Conservation (phyloP, 306 rosid species). For the Medicago arabica region DNA sequence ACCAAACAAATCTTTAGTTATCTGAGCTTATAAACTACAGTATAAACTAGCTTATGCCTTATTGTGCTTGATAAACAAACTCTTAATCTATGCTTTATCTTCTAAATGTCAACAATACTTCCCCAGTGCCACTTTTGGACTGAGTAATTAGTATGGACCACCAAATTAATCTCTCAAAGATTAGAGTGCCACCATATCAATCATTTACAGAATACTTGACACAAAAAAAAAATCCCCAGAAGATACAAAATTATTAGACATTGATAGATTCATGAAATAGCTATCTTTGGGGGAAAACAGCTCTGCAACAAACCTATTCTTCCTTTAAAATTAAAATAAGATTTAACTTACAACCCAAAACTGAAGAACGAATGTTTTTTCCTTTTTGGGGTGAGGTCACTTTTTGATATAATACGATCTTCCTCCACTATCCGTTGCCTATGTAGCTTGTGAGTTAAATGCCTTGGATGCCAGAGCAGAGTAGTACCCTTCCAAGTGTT, state of each 20-base stretch:
- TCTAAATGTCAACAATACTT: too few relatives aligned
- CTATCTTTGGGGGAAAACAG: neutral
- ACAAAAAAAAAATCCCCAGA: neutral
- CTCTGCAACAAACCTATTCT: constrained; percentile 6
- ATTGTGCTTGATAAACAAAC: too few relatives aligned
- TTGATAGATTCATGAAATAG: neutral
- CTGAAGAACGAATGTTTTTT: neutral
- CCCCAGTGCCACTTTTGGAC: neutral
- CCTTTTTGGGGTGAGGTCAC: neutral
- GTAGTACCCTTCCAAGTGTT: neutral
- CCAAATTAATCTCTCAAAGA: neutral
- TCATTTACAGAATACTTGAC: neutral
- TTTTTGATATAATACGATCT: neutral
- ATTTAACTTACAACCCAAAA: neutral
- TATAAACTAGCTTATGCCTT: too few relatives aligned
- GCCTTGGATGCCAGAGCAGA: neutral
- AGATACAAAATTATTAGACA: neutral
- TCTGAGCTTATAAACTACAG: too few relatives aligned
- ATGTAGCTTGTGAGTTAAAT: neutral
- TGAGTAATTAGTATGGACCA: neutral
- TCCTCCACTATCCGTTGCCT: neutral
- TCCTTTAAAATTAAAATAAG: constrained; percentile 2
- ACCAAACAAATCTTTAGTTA: too few relatives aligned
- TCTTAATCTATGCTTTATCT: too few relatives aligned
- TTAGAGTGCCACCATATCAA: neutral